phyloP scores from a whole-genome alignment of 805 yeast species.

The Candida broadrunensis region DNA sequence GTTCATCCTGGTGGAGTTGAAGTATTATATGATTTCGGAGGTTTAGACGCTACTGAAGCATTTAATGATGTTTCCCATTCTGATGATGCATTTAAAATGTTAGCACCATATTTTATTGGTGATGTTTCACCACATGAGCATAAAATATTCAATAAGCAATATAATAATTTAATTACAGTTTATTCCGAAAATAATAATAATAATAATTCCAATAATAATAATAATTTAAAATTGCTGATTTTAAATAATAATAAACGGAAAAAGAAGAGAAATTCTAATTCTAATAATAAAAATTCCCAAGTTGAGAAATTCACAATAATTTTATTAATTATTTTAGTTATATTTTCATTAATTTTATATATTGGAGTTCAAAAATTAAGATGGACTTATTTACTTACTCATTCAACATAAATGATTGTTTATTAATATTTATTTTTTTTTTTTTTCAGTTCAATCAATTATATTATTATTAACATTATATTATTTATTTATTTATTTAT shows the following conservation, averaged over 20 bases:
- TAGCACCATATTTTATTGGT: constrained; percentile 27
- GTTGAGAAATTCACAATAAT: background rate
- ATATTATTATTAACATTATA: too few relatives aligned
- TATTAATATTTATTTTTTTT: too few relatives aligned
- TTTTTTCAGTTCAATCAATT: too few relatives aligned
- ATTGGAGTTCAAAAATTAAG: background rate
- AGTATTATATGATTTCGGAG: constrained; percentile 78
- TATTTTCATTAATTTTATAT: background rate
- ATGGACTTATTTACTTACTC: background rate
- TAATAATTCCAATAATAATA: background rate
- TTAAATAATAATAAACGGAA: background rate
- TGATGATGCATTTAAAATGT: constrained; percentile 29
- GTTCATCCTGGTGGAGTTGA: constrained; percentile 79
- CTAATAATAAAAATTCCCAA: too few relatives aligned
- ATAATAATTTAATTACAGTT: background rate
- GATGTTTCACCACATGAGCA: constrained; percentile 11
- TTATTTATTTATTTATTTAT: background rate
- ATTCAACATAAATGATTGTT: background rate
- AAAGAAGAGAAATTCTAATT: background rate
- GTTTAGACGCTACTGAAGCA: constrained; percentile 68
- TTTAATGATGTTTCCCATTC: constrained; percentile 49
- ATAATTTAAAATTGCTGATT: background rate
- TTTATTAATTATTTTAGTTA: background rate
- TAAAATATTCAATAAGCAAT: background rate
- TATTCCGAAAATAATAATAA: background rate